Base-by-base conservation (phyloP, 2,329 filamentous ascomycete species). In the Furcasterigmium sp. region DNA sequence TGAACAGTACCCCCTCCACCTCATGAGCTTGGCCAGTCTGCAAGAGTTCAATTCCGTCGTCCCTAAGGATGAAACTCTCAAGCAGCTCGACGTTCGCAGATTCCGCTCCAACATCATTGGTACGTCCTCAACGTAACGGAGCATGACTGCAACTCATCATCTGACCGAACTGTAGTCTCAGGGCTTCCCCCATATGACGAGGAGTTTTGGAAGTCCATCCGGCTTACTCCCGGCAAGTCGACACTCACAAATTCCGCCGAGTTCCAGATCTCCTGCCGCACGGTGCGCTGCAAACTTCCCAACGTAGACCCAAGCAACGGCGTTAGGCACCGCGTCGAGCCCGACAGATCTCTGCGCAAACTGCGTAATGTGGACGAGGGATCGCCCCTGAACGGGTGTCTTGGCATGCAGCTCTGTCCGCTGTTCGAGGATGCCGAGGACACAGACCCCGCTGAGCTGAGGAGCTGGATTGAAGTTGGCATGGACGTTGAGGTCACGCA, bases 91-190 rank as follows among this genome's bases (percentile, higher is more conserved):
- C 44, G 75, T 77, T 8, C 64, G 75, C 14, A 75, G 83, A 11
- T 90, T 87, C 62, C 75, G 85, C 19, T 76, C 85, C 29, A 90
- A 91, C 53, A 79, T 91, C 26, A 81, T 87, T 51, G 63, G 78
- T 82, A 61, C 28, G 11, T 17, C 8, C 32, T 21, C 8, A 43
- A 42, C n/a, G 19, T 39, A 32, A 42, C 28, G 37, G 25, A n/a
- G n/a, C n/a, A n/a, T 8, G 17, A 28, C 35, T 17, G 6, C 20
- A 35, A n/a, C n/a, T n/a, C n/a, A n/a, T n/a, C 10, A 3, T 8
- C 15, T 41, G 20, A 30, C 28, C 28, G 23, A 8, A 11, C 13
- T 43, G 7, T 26, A 79, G 76, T 87, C 39, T 77, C 80, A 5
- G 83, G 84, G 4, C 70, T 75, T 0, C 66, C 75, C 2, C 69